Evolutionary conservation across 1,139 yeast species (phyloP), one percentile per base, ranked within the genome.

Genomic region (Taphrina deformans): DNA sequence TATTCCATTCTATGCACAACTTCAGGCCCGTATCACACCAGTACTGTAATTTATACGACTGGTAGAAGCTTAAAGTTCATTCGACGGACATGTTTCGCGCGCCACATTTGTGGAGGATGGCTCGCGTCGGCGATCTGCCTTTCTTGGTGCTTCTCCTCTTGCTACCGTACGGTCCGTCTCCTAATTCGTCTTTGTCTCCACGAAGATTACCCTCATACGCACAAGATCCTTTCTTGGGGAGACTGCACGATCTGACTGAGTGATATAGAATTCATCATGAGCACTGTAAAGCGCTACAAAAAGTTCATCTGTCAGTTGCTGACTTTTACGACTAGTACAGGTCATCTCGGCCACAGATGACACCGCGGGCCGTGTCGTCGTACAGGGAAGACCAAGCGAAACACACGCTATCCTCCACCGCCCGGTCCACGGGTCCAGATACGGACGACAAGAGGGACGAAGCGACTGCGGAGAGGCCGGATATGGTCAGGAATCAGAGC

Each of bases 401-500:
- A 23, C 55, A 33, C 16, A 18, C 12, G 16, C 14, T 12, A 16
- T 31, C 55, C 1, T 16, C 23, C 7, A 18, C 55, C 1, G 33
- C 33, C 9, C 33, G 33, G 6, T 6, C 33, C 33, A 16, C 56
- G 4, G 9, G n/a, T 16, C 3, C 27, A 29, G 18, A 41, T 9
- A 29, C 35, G 16, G 6, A 9, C 12, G 27, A 33, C 1, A 18
- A 5, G 26, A 21, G 7, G 10, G 35, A n/a, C 14, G 21, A 24
- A 16, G 23, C n/a, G 7, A 9, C 14, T 24, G 35, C 10, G 14
- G 53, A 48, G 44, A 35, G 48, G 21, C 58, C 58, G 31, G 40
- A 35, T n/a, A 35, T 53, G 48, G 48, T 31, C 16, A 10, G 58
- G 18, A 53, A 53, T 24, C 58, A 53, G 35, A 53, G 58, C 33